Evolutionary conservation across 768 basidiomycete species (phyloP), one percentile per base, ranked within the genome.

Genomic region (Imleria badia): DNA sequence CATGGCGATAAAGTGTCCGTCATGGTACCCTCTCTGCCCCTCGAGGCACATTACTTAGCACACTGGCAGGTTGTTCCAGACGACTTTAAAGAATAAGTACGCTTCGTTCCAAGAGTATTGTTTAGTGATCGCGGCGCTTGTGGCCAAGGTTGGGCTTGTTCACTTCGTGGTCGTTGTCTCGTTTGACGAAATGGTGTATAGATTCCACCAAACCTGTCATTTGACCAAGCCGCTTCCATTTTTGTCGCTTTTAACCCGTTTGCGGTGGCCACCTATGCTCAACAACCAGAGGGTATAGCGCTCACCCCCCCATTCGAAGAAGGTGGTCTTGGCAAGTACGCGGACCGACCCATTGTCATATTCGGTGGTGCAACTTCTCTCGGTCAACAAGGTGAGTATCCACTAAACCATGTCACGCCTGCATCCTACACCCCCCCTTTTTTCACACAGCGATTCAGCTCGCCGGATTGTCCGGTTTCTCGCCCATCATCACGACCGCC

Each of bases 401-500:
- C 12, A 6, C 2, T 15, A 2, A n/a, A 23, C 9, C 9, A 19
- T 7, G 23, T n/a, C 22, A 19, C 17, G 6, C 6, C 11, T 30
- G 12, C 19, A 22, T 30, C 22, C n/a, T n/a, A 15, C 8, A 19
- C 6, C 17, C 19, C 11, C 10, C 4, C 8, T 31, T n/a, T 13
- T 14, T n/a, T 35, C 35, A 34, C 19, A 15, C 19, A 69, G 70
- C 61, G 9, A 70, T 73, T 22, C 73, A 73, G 46, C 62, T 72
- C 8, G 69, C 73, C 12, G 58, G 19, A 13, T 46, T 71, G 23
- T 73, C 68, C 13, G 68, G 66, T 15, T 72, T 73, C 55, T 69
- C 66, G 2, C 69, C 70, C 5, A 71, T 76, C 52, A 68, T 76
- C 45, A 64, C 74, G n/a, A 76, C 76, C 0, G 68, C 75, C 6